These are phyloP conservation scores for Trichoderma asperelloides DNA, from an alignment of 495 filamentous ascomycete species.

Conservation along the genomic window DNA sequence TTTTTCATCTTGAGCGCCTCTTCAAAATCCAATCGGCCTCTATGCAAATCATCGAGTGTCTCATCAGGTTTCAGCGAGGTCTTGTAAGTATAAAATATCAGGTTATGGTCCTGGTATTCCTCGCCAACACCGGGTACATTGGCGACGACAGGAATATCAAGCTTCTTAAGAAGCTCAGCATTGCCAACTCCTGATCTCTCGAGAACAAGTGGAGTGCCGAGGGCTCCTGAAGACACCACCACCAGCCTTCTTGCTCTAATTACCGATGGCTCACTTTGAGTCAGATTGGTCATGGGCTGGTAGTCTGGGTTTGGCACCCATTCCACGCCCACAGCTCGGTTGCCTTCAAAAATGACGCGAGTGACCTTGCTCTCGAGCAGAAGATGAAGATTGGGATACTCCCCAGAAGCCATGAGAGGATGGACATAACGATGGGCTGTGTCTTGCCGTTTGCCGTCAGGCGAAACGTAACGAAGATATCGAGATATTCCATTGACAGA, in stretches of 20 bases:
- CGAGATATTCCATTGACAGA: conserved; percentile 27
- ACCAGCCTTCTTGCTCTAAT: conserved; percentile 44
- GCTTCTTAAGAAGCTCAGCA: conserved; percentile 24
- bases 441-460: conserved; percentile 39
- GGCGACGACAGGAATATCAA: conserved; percentile 24
- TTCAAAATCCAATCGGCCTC: conserved; percentile 15
- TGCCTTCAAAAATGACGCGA: conserved; percentile 43
- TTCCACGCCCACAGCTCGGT: conserved; percentile 35
- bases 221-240: conserved; percentile 49
- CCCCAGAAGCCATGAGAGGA: conserved; percentile 34
- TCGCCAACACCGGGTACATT: conserved; percentile 41
- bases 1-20: conserved; percentile 20
- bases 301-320: conserved; percentile 26
- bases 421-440: conserved; percentile 36
- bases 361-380: conserved; percentile 40
- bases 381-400: conserved; percentile 43
- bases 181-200: conserved; percentile 55
- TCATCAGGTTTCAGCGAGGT: conserved; percentile 23
- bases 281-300: conserved; percentile 10
- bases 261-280: conserved; percentile 14
- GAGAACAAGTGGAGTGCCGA: conserved; percentile 47
- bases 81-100: conserved; percentile 23
- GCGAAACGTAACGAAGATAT: conserved; percentile 24
- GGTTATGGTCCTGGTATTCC: conserved; percentile 43
- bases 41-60: conserved; percentile 27